Conservation (phyloP, 2,329 filamentous ascomycete genomes). For the Penicillium sp. region DNA sequence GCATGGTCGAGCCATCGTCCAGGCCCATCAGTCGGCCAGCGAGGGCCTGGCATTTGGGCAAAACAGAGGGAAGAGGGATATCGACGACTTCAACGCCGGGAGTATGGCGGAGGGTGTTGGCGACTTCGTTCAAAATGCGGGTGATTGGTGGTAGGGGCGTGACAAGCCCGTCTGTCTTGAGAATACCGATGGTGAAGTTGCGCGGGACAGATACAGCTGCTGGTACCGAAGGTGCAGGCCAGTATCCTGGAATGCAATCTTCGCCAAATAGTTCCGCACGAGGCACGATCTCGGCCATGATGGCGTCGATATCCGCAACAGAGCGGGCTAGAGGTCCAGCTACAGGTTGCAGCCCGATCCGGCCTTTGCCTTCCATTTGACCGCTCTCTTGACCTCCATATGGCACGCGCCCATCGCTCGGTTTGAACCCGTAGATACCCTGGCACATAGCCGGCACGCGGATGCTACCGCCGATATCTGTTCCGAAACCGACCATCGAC, state of each 20-base stretch:
- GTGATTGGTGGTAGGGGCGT: slow-evolving; percentile 40
- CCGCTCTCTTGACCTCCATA: slow-evolving; percentile 53
- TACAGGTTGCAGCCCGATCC: slow-evolving; percentile 50
- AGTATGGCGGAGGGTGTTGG: slow-evolving; percentile 30
- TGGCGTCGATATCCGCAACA: slow-evolving; percentile 41
- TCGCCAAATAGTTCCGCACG: slow-evolving; percentile 53
- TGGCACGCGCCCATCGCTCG: slow-evolving; percentile 47
- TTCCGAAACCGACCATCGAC: slow-evolving; percentile 58
- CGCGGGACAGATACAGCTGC: slow-evolving; percentile 21
- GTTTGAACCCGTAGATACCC: slow-evolving; percentile 52
- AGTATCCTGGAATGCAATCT: slow-evolving; percentile 43
- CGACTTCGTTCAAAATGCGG: slow-evolving; percentile 41
- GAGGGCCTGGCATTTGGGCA: slow-evolving; percentile 55
- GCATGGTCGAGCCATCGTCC: slow-evolving; percentile 55
- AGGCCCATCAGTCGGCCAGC: slow-evolving; percentile 57
- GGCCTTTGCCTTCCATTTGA: slow-evolving; percentile 45
- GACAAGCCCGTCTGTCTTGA: slow-evolving; percentile 41
- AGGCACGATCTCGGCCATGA: slow-evolving; percentile 52
- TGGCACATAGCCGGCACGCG: slow-evolving; percentile 50
- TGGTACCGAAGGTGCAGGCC: slow-evolving; percentile 26
- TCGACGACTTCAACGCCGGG: slow-evolving; percentile 56
- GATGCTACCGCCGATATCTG: slow-evolving; percentile 54
- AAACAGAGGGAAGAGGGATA: slow-evolving; percentile 51
- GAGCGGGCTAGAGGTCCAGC: slow-evolving; percentile 43
- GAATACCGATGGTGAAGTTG: slow-evolving; percentile 42